A percentile compares a stretch with the other conserved stretches of the same genome.
These are phyloP conservation scores for Diplodia sapinea DNA, from an alignment of 2,329 filamentous ascomycete genomes.

Conservation along the genomic window DNA sequence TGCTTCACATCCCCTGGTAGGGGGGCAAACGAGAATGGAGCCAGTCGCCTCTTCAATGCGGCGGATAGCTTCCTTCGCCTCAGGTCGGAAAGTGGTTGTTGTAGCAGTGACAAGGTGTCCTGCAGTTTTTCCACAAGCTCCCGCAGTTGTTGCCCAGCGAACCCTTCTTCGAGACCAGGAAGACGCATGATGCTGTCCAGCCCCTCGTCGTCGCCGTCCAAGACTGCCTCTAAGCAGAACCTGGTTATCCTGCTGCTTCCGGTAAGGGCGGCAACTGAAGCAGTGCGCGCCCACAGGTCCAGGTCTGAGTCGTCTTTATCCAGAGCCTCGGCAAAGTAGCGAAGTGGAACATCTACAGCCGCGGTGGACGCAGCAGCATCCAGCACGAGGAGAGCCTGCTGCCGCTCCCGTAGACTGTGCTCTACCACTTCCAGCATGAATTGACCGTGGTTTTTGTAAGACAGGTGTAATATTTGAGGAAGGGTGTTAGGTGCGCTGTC, in stretches of 20 bases:
- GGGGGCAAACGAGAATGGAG: conserved; percentile 56
- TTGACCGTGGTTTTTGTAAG: conserved; percentile 94
- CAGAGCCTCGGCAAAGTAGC: conserved; percentile 65
- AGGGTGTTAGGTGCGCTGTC: conserved; percentile 81
- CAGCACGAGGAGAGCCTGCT: conserved; percentile 41
- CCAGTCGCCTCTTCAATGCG: conserved; percentile 59
- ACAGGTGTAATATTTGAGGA: conserved; percentile 87
- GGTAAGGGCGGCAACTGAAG: conserved; percentile 62
- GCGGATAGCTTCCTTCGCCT: conserved; percentile 58
- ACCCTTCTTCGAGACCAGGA: conserved; percentile 63
- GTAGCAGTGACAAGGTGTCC: conserved; percentile 61
- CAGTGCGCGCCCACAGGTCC: conserved; percentile 67
- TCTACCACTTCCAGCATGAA: conserved; percentile 80
- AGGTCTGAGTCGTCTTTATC: conserved; percentile 69
- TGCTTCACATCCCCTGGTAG: conserved; percentile 44
- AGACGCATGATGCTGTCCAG: conserved; percentile 60
- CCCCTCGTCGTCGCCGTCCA: conserved; percentile 66
- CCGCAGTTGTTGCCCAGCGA: conserved; percentile 59
- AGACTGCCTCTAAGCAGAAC: conserved; percentile 67
- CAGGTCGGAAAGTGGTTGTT: conserved; percentile 57
- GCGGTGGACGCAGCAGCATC: conserved; percentile 46
- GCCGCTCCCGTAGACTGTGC: conserved; percentile 51
- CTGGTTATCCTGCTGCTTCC: conserved; percentile 64
- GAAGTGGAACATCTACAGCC: conserved; percentile 47
- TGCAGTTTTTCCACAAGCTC: conserved; percentile 57